Conservation (phyloP, 345 rosid species). For the Citrus unshiu region DNA sequence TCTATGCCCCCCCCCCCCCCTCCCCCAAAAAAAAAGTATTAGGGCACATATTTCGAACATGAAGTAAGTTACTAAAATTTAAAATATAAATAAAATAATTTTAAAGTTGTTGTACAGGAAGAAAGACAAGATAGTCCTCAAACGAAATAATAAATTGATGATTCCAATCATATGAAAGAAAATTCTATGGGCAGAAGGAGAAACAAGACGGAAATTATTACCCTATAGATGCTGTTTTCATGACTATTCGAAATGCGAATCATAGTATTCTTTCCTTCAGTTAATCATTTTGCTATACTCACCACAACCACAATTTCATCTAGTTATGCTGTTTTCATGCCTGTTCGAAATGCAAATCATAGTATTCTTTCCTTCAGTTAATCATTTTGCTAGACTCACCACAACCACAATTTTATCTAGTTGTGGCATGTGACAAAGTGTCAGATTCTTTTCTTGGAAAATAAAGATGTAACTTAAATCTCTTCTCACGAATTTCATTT, state of each 20-base stretch:
- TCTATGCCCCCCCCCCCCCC: no score
- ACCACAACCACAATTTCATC: neutral
- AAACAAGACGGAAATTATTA: neutral
- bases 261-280: neutral
- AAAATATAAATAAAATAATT: neutral
- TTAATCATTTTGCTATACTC: neutral
- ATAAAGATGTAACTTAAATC: neutral
- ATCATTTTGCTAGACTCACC: neutral
- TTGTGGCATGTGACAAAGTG: neutral
- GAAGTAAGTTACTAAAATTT: neutral
- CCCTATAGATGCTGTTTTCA: no score
- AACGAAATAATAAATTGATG: neutral
- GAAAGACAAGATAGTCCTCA: neutral
- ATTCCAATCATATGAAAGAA: no score
- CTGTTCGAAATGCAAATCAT: no score
- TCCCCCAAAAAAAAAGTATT: neutral
- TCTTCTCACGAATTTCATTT: neutral
- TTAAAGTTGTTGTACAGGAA: neutral
- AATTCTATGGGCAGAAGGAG: neutral
- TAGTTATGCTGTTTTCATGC: neutral
- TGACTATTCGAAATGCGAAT: no score
- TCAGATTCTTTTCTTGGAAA: neutral
- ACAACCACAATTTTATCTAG: neutral
- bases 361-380: neutral
- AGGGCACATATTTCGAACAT: neutral